These are phyloP conservation scores for Fusarium agapanthi DNA, from an alignment of 2,329 filamentous ascomycete species.

Conservation along the genomic window DNA sequence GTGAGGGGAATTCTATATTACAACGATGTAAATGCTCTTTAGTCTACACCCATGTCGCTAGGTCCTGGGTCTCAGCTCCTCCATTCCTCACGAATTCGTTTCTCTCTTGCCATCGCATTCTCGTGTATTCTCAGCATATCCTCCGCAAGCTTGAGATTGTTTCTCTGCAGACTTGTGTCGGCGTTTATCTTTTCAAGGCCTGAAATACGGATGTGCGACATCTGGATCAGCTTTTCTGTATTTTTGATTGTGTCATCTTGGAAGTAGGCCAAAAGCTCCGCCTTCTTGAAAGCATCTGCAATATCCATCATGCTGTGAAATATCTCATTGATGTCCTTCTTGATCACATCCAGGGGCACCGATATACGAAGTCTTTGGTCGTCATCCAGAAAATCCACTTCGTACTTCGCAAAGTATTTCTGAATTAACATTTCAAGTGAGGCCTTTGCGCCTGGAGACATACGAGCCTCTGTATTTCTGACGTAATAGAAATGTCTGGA, in stretches of 20 bases:
- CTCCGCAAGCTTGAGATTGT: rapidly evolving
- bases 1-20: rapidly evolving
- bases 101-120: rapidly evolving
- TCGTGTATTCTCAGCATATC: rapidly evolving
- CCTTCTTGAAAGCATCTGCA: not conserved
- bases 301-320: not conserved
- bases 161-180: not conserved
- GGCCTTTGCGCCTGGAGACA: not conserved
- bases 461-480: not conserved
- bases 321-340: not conserved
- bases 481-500: not conserved
- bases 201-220: too few species aligned
- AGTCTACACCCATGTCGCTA: not conserved
- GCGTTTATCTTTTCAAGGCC: not conserved
- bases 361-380: not conserved
- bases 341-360: not conserved
- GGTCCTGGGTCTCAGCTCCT: not conserved
- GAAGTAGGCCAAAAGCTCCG: not conserved
- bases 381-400: not conserved
- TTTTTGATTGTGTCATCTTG: rapidly evolving
- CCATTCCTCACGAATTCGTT: rapidly evolving
- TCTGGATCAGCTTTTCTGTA: rapidly evolving
- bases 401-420: not conserved
- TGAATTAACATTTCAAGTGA: rapidly evolving
- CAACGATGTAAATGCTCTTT: not conserved